phyloP scores from a whole-genome alignment of 345 rosid species.

The Syzygium aromaticum region DNA sequence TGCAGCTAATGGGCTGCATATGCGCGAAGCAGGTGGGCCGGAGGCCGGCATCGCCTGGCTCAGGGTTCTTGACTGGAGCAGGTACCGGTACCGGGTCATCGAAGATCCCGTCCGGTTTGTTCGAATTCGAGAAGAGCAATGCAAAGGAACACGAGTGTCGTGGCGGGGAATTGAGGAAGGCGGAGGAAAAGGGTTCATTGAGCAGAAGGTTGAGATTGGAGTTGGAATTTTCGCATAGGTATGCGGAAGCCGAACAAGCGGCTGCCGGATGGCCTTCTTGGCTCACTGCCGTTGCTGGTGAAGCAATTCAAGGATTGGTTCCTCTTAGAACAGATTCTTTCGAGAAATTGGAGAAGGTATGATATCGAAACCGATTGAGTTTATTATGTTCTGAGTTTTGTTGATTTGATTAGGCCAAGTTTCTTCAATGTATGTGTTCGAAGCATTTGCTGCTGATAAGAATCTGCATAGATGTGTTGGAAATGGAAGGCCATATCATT shows the following conservation, averaged over 20 bases:
- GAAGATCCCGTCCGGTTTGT: background rate
- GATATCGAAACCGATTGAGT: background rate
- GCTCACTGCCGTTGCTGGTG: conserved; percentile 10
- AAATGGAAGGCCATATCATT: background rate
- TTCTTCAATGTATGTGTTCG: background rate
- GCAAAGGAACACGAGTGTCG: background rate
- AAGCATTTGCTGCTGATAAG: background rate
- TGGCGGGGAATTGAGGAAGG: conserved; percentile 3
- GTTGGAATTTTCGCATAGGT: background rate
- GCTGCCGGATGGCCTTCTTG: conserved; percentile 20
- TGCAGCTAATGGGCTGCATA: conserved; percentile 7
- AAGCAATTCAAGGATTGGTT: conserved; percentile 17
- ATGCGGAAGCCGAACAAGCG: conserved; percentile 5
- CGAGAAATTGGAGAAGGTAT: conserved; percentile 18
- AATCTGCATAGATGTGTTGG: background rate
- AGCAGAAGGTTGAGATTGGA: background rate
- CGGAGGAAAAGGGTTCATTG: background rate
- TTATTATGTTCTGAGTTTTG: background rate
- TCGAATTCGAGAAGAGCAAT: background rate
- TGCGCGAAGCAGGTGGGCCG: conserved; percentile 4
- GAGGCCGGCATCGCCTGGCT: background rate
- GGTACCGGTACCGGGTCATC: background rate
- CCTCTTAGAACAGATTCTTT: conserved; percentile 11
- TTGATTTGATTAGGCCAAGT: background rate
- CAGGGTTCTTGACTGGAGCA: background rate